Evolutionary conservation across 495 filamentous ascomycete species (phyloP).

Genomic region (Penicillium chermesinum): DNA sequence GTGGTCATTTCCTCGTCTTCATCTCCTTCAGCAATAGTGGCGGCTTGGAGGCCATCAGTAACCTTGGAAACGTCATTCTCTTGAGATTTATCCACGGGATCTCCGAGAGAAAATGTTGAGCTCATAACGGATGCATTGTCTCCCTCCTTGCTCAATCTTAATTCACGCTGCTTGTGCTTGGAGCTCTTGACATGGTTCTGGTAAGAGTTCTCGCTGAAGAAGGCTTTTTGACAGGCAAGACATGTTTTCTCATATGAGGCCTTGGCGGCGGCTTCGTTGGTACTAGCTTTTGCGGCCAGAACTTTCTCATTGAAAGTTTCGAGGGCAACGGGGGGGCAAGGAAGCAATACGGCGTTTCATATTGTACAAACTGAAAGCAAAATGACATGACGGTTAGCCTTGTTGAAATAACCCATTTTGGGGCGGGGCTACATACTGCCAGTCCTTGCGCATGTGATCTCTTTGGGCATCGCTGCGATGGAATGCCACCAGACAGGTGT

Average conservation of each 20-base stretch:
- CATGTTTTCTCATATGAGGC: conserved; percentile 85
- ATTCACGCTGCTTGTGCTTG: conserved; percentile 74
- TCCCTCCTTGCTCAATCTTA: conserved; percentile 35
- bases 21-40: conserved; percentile 64
- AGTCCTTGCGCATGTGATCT: conserved; percentile 93
- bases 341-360: conserved; percentile 92
- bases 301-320: conserved; percentile 97
- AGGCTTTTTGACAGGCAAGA: conserved; percentile 80
- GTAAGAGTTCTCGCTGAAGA: conserved; percentile 93
- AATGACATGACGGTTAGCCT: background rate
- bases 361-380: conserved; percentile 80
- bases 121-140: conserved; percentile 79
- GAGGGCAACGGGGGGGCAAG: conserved; percentile 83
- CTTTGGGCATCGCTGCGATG: conserved; percentile 89
- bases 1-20: conserved; percentile 27
- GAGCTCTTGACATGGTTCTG: conserved; percentile 87
- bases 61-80: conserved; percentile 75
- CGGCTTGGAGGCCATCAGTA: conserved; percentile 69
- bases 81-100: conserved; percentile 55
- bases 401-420: background rate
- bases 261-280: conserved; percentile 77
- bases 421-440: conserved; percentile 66
- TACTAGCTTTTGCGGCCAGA: conserved; percentile 79
- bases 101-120: conserved; percentile 85
- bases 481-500: conserved; percentile 95